Percentiles rank a stretch among this genome's conserved stretches.
phyloP scores from a whole-genome alignment of 2,329 filamentous ascomycete genomes.

The Sordariomycetes sp. region DNA sequence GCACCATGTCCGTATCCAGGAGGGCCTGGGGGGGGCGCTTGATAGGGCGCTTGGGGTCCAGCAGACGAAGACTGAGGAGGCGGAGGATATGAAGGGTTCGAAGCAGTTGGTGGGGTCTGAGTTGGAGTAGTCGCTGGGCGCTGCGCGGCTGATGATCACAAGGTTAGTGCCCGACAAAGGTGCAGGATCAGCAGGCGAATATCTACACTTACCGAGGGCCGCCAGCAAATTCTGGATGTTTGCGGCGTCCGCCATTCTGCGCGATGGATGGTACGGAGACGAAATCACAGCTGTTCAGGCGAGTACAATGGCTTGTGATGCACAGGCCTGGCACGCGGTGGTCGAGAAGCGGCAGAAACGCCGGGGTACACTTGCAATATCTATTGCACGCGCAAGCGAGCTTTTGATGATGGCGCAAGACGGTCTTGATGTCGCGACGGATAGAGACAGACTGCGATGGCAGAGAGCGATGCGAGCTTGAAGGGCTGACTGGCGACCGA shows the following conservation, averaged over 20 bases:
- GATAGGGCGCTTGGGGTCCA: constrained; percentile 17
- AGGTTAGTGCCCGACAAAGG: constrained; percentile 12
- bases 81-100: constrained; percentile 27
- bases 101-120: constrained; percentile 29
- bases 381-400: no score
- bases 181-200: constrained; percentile 4
- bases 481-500: no score
- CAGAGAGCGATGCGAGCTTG: no score
- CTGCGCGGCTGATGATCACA: constrained; percentile 28
- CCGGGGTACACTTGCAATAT: no score
- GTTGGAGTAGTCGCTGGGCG: constrained; percentile 30
- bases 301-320: no score
- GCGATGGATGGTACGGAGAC: neutral
- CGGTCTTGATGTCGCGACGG: no score
- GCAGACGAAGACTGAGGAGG: constrained; percentile 23
- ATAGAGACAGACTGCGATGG: no score
- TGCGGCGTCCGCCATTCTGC: constrained; percentile 26
- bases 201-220: constrained; percentile 31
- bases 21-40: constrained; percentile 18
- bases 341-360: no score
- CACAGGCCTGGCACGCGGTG: no score
- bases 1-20: constrained; percentile 14
- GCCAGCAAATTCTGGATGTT: constrained; percentile 38
- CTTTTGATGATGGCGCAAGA: no score
- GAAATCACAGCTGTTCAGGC: neutral